Conservation (phyloP, 192 early-diverging fungal species). For the Backusella parvicylindrica region DNA sequence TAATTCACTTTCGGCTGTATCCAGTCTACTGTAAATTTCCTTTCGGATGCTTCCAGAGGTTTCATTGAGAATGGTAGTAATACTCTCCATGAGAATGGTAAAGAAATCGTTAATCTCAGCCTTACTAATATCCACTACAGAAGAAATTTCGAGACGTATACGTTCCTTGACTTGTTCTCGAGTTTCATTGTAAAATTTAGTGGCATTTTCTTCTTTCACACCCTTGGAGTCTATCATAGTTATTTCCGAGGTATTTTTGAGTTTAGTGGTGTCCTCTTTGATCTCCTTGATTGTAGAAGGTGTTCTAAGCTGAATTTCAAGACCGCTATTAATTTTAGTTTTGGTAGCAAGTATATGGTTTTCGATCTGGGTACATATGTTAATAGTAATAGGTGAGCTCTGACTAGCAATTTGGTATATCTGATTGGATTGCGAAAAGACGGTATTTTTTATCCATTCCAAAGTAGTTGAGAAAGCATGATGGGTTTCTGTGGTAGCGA, state of each 20-base stretch:
- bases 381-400: not conserved
- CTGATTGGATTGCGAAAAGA: not conserved
- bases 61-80: not conserved
- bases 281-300: not conserved
- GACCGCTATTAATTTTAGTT: not conserved
- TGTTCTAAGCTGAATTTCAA: constrained; percentile 3
- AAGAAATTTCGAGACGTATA: not conserved
- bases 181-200: not conserved
- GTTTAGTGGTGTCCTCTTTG: not conserved
- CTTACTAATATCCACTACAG: constrained; percentile 5
- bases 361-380: constrained; percentile 13
- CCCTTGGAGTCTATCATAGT: not conserved
- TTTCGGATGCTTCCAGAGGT: not conserved
- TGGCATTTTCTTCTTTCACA: not conserved
- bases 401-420: not conserved
- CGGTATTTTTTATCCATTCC: constrained; percentile 8
- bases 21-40: not conserved
- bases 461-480: not conserved
- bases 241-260: not conserved
- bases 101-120: not conserved
- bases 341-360: constrained; percentile 6
- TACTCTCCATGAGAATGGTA: not conserved
- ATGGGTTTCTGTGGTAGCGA: not conserved
- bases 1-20: not conserved
- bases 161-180: constrained; percentile 1